phyloP scores from a whole-genome alignment of 2,329 filamentous ascomycete species.

The Fusarium annulatum region DNA sequence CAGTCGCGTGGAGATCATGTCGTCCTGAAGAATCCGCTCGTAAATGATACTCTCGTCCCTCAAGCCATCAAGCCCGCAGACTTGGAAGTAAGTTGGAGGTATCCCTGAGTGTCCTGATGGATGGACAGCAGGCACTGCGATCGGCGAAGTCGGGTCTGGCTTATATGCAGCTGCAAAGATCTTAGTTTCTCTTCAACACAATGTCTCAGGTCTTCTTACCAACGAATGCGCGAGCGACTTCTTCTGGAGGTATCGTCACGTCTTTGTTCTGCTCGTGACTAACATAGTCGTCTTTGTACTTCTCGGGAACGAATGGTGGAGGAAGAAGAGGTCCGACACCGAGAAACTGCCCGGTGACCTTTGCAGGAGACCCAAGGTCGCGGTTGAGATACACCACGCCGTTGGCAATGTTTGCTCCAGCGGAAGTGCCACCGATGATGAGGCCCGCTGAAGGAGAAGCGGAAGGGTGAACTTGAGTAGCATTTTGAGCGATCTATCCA shows the following conservation, averaged over 20 bases:
- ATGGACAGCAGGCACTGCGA: not conserved
- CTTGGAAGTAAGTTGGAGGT: not conserved
- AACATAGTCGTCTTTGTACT: not conserved
- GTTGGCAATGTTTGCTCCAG: not conserved
- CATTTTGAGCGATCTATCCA: not conserved
- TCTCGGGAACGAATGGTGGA: not conserved
- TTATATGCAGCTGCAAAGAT: not conserved
- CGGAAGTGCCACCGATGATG: not conserved
- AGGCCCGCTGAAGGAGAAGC: not conserved
- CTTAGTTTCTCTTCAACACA: rapidly evolving
- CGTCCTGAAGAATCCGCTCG: not conserved
- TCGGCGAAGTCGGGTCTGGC: not conserved
- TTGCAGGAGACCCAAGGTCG: not conserved
- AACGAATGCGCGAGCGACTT: not conserved
- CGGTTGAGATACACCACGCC: not conserved
- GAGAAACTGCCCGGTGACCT: not conserved
- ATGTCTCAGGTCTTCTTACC: not conserved
- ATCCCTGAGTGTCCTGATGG: not conserved
- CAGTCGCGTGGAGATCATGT: not conserved
- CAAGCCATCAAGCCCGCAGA: not conserved
- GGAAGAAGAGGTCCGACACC: not conserved
- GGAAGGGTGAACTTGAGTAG: not conserved
- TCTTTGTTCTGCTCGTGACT: not conserved
- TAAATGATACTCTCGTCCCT: not conserved
- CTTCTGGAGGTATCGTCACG: not conserved